These are phyloP conservation scores for Helminthosporium solani DNA, from an alignment of 2,329 filamentous ascomycete genomes.

Conservation along the genomic window DNA sequence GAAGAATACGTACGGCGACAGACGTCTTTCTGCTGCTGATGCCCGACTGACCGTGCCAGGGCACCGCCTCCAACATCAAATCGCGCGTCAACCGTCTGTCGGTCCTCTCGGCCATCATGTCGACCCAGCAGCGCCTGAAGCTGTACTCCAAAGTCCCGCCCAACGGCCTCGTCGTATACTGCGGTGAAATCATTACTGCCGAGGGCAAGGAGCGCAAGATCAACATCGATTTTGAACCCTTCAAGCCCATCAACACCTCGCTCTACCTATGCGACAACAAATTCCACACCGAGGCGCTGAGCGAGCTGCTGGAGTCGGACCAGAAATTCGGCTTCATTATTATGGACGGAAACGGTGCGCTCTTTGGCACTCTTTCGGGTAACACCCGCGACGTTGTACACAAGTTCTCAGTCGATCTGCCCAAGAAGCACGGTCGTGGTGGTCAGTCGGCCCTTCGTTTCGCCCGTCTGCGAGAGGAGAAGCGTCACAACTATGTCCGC, in stretches of 20 bases:
- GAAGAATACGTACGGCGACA: constrained; percentile 85
- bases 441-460: constrained; percentile 99
- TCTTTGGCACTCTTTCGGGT: constrained; percentile 94
- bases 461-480: constrained; percentile 97
- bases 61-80: constrained; percentile 99
- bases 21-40: neutral
- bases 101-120: constrained; percentile 96
- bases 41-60: constrained; percentile 53
- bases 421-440: constrained; percentile 99
- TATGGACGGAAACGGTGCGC: constrained; percentile 98
- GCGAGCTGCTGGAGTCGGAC: constrained; percentile 95
- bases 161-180: constrained; percentile 97
- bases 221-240: constrained; percentile 99
- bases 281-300: constrained; percentile 96
- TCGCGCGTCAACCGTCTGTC: constrained; percentile 98
- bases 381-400: constrained; percentile 96
- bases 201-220: constrained; percentile 99
- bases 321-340: constrained; percentile 99
- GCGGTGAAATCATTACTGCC: constrained; percentile 98
- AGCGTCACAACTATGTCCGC: constrained; percentile 99
- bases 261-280: constrained; percentile 99
- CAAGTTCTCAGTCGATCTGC: constrained; percentile 97
- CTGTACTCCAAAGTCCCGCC: constrained; percentile 98
- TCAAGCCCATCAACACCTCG: constrained; percentile 99
- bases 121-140: constrained; percentile 98